Base-by-base conservation (phyloP, 495 filamentous ascomycete genomes). In the Hypoxylon lenormandii region DNA sequence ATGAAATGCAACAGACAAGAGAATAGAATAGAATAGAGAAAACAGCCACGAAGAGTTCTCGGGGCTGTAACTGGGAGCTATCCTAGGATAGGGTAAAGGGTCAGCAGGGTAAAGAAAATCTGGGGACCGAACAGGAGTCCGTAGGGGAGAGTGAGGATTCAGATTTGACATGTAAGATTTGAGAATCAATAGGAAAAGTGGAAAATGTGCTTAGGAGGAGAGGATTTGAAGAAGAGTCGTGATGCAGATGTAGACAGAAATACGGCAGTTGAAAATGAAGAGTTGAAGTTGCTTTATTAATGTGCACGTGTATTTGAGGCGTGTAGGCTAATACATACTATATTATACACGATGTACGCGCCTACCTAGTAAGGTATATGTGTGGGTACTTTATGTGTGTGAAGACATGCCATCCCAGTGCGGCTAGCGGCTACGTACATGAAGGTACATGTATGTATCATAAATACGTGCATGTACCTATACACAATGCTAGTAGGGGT, bases 61-160 rank as follows among this genome's bases (percentile, higher is more conserved):
- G 36, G 38, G 61, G 11, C 43, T 48, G 45, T 13, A 37, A 36
- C 15, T 36, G 53, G 30, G 23, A 48, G 30, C 30, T 63, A 53
- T 51, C 56, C 36, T 12, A 16, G 33, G 19, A 15, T 16, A 45
- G 43, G 57, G 60, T 54, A 43, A 60, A 26, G 30, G n/a, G n/a
- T n/a, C n/a, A n/a, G n/a, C n/a, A n/a, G n/a, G n/a, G 18, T 19
- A 30, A 30, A 18, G 16, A 33, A 48, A 30, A 22, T 16, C n/a
- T 51, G 13, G 37, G n/a, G 55, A 40, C 22, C 10, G 16, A 4
- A n/a, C 1, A n/a, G 46, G 16, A 26, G 30, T 33, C 30, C 8
- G 15, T 46, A 21, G 16, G 8, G 40, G 22, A 49, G 40, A 10
- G 54, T 23, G 21, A 33, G 6, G 30, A 11, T 8, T 33, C 3